Evolutionary conservation across 1,284 basidiomycete genomes (phyloP), one percentile per base, ranked within the genome.

Genomic region (Mycosarcoma maydis): DNA sequence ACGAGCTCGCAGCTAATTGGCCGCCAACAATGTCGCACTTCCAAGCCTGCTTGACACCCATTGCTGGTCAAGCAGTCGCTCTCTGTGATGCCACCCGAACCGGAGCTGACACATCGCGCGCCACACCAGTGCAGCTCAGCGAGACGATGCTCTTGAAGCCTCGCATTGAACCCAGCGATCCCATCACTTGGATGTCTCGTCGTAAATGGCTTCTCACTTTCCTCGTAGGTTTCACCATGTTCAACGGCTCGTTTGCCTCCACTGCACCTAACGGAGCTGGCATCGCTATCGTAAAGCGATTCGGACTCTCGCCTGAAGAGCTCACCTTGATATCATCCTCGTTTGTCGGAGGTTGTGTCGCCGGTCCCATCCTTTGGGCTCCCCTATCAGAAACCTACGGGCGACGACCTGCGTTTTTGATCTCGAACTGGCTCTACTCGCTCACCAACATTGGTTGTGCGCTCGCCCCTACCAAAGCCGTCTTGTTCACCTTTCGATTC

Each of bases 361-460:
- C 62, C 6, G 71, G 71, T 4, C 71, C 71, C 2, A 38, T 69
- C 38, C 5, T 73, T 8, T 73, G 65, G 66, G 66, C 61, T 4
- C 71, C 71, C 10, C 34, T 69, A 6, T 73, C 71, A 7, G 71
- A 73, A 20, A 36, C 56, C 16, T 59, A 51, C 27, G 64, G 57
- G 9, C 23, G 65, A 30, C 24, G 51, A 36, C 13, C 39, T 5
- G 47, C 50, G 16, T 50, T 47, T 10, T 38, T 69, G 10, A 24
- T 36, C 4, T 57, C 59, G 14, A 68, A 44, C 3, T 13, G 54
- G 32, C 26, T 46, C n/a, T 68, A 58, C 33, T 23, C 54, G 16
- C 23, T 56, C 19, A 37, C 34, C 29, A 66, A 67, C 45, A 48
- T 66, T 17, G 57, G 47, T n/a, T 62, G 58, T 23, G 58, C 69